Evolutionary conservation across 1,284 basidiomycete genomes (phyloP), one percentile per base, ranked within the genome.

Genomic region (Omphalotus olearius): DNA sequence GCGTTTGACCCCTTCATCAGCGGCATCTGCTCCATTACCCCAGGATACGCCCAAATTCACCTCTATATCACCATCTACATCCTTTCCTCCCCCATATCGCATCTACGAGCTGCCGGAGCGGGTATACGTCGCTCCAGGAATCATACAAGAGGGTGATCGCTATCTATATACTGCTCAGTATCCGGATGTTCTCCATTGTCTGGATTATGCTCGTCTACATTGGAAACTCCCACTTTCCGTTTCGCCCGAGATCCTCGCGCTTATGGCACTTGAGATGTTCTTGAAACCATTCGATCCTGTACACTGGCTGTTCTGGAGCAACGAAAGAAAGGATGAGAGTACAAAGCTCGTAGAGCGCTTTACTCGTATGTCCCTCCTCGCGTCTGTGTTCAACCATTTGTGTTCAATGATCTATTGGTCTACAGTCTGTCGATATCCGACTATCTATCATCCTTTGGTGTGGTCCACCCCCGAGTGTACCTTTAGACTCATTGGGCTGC

Each of bases 271-370:
- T 41, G 66, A 69, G 11, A 69, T 75, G 26, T 68, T 74, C 44
- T 66, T 71, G 50, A 60, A 64, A 23, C 69, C 69, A 14, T 60
- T 63, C 16, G 66, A 74, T 60, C 67, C 67, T 9, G 69, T 66
- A 6, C 74, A 76, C 57, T 73, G 72, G 73, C 60, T 76, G 46
- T 74, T 79, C 58, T 79, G 76, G 76, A 64, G 63, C 47, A 64
- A 66, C 50, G 65, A 65, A 33, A 65, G 62, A 51, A 69, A 68
- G 58, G 53, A 59, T 44, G 56, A 62, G 45, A 73, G 69, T 9
- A 71, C 70, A 17, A 64, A 62, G 33, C 58, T 68, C 28, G 71
- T 78, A 37, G 69, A 70, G 56, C 66, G 66, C 46, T 68, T 75
- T 48, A 63, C 70, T 37, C 60, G 75, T 77, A 63, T 60, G 75